Conservation (phyloP, 176 grass and related monocot species). For the Phragmites australis region DNA sequence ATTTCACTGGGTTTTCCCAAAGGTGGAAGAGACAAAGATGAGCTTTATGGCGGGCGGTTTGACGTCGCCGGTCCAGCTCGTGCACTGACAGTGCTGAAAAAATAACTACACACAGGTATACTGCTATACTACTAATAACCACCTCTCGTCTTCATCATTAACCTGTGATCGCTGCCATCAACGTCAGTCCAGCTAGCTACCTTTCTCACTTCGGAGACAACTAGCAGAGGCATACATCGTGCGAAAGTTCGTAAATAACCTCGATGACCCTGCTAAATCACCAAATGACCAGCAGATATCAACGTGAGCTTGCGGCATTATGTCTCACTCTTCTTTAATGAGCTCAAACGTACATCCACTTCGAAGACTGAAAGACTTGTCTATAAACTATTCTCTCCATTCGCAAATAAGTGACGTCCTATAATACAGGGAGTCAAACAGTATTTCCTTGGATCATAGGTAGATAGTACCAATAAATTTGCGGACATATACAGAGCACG, state of each 20-base stretch:
- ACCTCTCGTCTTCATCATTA: slow-evolving; percentile 8
- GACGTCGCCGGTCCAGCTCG: not conserved
- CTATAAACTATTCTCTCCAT: no score
- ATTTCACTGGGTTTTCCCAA: not conserved
- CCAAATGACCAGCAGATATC: no score
- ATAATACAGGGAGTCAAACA: no score
- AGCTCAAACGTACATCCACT: not conserved
- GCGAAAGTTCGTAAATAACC: not conserved
- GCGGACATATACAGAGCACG: no score
- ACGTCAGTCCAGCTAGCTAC: not conserved
- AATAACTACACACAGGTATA: no score
- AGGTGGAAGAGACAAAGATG: slow-evolving; percentile 17
- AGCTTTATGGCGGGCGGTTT: slow-evolving; percentile 42
- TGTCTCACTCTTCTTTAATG: not conserved
- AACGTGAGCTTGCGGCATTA: no score
- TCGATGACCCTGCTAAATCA: not conserved
- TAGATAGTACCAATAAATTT: no score
- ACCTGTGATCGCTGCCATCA: slow-evolving; percentile 21
- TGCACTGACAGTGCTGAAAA: not conserved
- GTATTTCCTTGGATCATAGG: no score
- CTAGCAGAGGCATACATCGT: not conserved
- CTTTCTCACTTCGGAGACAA: not conserved
- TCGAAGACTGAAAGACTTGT: no score
- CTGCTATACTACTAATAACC: no score
- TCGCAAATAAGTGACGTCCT: no score